phyloP scores from a whole-genome alignment of 345 rosid species.

The Eucalyptus polybractea region DNA sequence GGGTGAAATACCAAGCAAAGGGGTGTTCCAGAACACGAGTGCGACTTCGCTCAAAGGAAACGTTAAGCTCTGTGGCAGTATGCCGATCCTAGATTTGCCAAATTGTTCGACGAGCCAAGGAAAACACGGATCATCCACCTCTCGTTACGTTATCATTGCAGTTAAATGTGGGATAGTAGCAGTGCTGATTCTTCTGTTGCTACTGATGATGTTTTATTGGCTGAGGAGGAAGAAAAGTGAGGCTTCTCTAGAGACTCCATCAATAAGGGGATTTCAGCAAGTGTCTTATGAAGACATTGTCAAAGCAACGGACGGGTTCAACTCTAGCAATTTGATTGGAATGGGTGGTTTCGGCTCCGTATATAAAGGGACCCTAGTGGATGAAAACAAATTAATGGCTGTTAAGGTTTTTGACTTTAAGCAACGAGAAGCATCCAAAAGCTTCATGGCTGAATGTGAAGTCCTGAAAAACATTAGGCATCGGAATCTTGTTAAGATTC shows the following conservation, averaged over 20 bases:
- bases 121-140: neutral
- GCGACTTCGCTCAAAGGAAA: neutral
- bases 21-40: neutral
- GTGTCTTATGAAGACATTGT: neutral
- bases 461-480: neutral
- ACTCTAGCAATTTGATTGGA: neutral
- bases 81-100: neutral
- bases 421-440: neutral
- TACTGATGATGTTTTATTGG: neutral
- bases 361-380: neutral
- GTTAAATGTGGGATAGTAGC: too few relatives aligned
- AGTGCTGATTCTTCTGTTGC: neutral
- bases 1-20: constrained; percentile 1
- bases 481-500: neutral
- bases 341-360: neutral
- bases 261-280: neutral
- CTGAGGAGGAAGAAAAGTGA: neutral
- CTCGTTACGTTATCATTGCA: neutral
- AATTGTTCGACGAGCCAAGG: neutral
- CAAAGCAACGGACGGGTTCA: constrained; percentile 1
- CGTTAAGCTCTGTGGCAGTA: neutral
- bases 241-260: neutral
- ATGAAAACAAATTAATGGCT: neutral
- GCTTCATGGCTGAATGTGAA: constrained; percentile 3
- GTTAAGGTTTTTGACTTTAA: constrained; percentile 1